Evolutionary conservation across 164 flowering plant species (phyloP).

Genomic region (Dillenia turbinata): DNA sequence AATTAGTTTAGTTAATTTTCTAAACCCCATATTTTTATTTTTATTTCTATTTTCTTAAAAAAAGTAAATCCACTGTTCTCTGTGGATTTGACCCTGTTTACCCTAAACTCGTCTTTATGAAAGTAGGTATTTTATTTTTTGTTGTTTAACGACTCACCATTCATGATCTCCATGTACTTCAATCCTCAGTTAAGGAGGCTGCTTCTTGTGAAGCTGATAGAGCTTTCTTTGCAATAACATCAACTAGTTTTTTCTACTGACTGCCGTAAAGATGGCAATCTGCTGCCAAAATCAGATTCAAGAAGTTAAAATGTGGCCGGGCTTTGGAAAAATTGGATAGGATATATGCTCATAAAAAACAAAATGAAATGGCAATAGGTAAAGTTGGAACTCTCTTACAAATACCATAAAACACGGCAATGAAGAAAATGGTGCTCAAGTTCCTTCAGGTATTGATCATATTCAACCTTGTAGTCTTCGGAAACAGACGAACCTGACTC

Average conservation of each 20-base stretch:
- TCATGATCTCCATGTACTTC: slow-evolving; percentile 22
- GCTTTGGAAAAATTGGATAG: background rate
- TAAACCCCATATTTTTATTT: too few species aligned
- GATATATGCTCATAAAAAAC: background rate
- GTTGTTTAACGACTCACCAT: slow-evolving; percentile 30
- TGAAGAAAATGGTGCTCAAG: slow-evolving; percentile 49
- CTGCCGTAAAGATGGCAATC: slow-evolving; percentile 43
- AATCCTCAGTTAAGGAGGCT: slow-evolving; percentile 38
- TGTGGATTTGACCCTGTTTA: too few species aligned
- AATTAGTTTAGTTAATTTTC: too few species aligned
- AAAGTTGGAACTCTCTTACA: slow-evolving; percentile 43
- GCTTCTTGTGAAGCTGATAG: slow-evolving; percentile 70
- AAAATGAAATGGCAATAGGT: background rate
- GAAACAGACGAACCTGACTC: slow-evolving; percentile 18
- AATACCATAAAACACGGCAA: slow-evolving; percentile 50
- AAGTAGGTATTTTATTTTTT: too few species aligned
- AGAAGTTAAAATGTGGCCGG: background rate
- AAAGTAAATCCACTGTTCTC: too few species aligned
- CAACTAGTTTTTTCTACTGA: slow-evolving; percentile 14
- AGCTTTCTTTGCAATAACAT: slow-evolving; percentile 63
- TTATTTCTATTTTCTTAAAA: too few species aligned
- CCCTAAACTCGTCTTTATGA: too few species aligned
- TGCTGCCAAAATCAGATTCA: slow-evolving; percentile 19
- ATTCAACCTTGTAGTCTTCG: slow-evolving; percentile 27
- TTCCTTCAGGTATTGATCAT: slow-evolving; percentile 30